These are phyloP conservation scores for Fusarium domesticum DNA, from an alignment of 2,329 filamentous ascomycete genomes.

Conservation along the genomic window DNA sequence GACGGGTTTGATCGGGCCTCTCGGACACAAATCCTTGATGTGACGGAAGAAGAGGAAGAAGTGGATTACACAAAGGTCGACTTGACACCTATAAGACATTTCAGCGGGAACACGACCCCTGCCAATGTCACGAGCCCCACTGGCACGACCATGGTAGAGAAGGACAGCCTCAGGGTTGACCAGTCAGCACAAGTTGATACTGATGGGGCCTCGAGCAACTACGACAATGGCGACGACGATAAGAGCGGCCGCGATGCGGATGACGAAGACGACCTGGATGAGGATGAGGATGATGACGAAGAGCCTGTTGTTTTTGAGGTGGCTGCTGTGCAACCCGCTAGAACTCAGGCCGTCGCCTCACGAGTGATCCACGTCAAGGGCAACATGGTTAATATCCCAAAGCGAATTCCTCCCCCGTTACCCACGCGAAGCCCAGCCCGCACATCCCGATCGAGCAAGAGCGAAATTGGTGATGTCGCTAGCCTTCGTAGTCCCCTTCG, in stretches of 20 bases:
- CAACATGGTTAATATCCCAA: slow-evolving; percentile 80
- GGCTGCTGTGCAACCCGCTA: slow-evolving; percentile 53
- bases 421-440: slow-evolving; percentile 73
- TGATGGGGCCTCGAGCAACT: slow-evolving; percentile 25
- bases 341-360: slow-evolving; percentile 57
- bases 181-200: slow-evolving; percentile 20
- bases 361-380: slow-evolving; percentile 70
- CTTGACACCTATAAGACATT: slow-evolving; percentile 46
- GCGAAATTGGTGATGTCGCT: slow-evolving; percentile 58
- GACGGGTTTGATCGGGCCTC: slow-evolving; percentile 45
- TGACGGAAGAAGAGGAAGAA: slow-evolving; percentile 49
- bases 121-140: slow-evolving; percentile 22
- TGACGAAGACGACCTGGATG: slow-evolving; percentile 24
- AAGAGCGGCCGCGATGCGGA: slow-evolving; percentile 29
- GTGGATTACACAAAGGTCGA: slow-evolving; percentile 61
- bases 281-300: slow-evolving; percentile 38
- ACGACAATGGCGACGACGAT: slow-evolving; percentile 25
- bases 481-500: slow-evolving; percentile 49
- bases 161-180: slow-evolving; percentile 23
- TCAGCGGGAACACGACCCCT: slow-evolving; percentile 35
- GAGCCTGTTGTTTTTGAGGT: slow-evolving; percentile 70
- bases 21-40: slow-evolving; percentile 38
- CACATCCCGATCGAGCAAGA: slow-evolving; percentile 48
- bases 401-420: slow-evolving; percentile 72
- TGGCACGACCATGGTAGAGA: slow-evolving; percentile 18